Conservation (phyloP, 805 yeast species). For the Trichomonascus vanleenenianus region DNA sequence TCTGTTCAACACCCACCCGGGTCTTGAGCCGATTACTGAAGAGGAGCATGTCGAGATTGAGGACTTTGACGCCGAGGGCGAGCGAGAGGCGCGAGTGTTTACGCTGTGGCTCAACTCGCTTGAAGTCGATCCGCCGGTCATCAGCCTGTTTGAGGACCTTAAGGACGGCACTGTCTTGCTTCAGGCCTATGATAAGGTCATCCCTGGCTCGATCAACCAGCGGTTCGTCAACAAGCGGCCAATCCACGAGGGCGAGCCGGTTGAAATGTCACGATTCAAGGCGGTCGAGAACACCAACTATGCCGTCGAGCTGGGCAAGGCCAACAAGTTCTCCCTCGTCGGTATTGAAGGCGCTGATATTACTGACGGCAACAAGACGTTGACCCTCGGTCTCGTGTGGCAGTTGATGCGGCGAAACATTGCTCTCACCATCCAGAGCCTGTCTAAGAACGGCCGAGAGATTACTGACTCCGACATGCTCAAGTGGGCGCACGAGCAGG, state of each 20-base stretch:
- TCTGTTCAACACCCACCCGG: constrained; percentile 93
- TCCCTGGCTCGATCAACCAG: constrained; percentile 83
- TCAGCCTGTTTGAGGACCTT: constrained; percentile 84
- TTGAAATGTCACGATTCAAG: constrained; percentile 79
- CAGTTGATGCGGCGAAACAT: constrained; percentile 97
- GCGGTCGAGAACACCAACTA: constrained; percentile 97
- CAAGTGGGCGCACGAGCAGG: constrained; percentile 89
- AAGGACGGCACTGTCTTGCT: constrained; percentile 84
- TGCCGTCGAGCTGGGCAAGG: constrained; percentile 94
- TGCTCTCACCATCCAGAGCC: constrained; percentile 65
- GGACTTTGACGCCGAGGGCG: constrained; percentile 98
- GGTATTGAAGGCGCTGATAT: constrained; percentile 98
- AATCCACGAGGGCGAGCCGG: constrained; percentile 26
- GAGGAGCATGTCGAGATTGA: constrained; percentile 95
- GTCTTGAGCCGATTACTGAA: constrained; percentile 83
- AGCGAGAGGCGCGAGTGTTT: constrained; percentile 97
- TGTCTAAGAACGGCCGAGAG: constrained; percentile 67
- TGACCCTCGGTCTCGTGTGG: constrained; percentile 94
- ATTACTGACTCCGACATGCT: constrained; percentile 79
- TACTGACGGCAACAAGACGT: constrained; percentile 81
- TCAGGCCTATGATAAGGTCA: constrained; percentile 91
- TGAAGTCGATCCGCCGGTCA: constrained; percentile 93
- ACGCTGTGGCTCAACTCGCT: constrained; percentile 95
- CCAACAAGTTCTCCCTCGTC: constrained; percentile 84
- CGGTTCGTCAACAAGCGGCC: constrained; percentile 81